phyloP scores from a whole-genome alignment of 257 asterid genomes.

The Nicotiana knightiana region DNA sequence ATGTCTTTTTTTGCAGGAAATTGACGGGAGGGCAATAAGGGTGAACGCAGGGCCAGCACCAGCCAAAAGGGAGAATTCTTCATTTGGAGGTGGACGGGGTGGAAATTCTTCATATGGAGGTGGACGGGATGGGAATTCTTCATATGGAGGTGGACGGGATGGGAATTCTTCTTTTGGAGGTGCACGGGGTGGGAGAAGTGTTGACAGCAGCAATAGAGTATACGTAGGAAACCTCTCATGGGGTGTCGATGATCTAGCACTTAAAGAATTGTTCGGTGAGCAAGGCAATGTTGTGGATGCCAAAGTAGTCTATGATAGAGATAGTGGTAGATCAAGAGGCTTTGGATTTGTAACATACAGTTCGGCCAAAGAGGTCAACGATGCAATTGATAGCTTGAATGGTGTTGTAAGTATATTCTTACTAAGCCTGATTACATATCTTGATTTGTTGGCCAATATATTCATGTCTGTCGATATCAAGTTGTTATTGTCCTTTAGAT shows the following conservation, averaged over 20 bases:
- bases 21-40: constrained; percentile 74
- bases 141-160: constrained; percentile 37
- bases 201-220: constrained; percentile 43
- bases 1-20: constrained; percentile 44
- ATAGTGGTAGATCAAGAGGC: constrained; percentile 90
- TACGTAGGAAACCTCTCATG: constrained; percentile 85
- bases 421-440: neutral
- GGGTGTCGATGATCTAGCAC: constrained; percentile 78
- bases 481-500: neutral
- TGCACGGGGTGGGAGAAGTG: constrained; percentile 44
- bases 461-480: neutral
- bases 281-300: constrained; percentile 82
- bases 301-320: constrained; percentile 72
- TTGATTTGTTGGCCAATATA: neutral
- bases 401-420: constrained; percentile 56
- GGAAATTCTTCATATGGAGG: constrained; percentile 38
- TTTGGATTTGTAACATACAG: constrained; percentile 80
- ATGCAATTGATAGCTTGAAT: constrained; percentile 52
- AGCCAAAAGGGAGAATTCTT: constrained; percentile 42
- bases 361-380: constrained; percentile 58
- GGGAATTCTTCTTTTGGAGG: constrained; percentile 28
- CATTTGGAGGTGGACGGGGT: constrained; percentile 44
- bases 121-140: constrained; percentile 45
- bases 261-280: constrained; percentile 61
- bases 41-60: constrained; percentile 89